A percentile compares a stretch with the other conserved stretches of the same genome.
Conservation (phyloP, 2,329 filamentous ascomycete genomes). For the Lojkania enalia region DNA sequence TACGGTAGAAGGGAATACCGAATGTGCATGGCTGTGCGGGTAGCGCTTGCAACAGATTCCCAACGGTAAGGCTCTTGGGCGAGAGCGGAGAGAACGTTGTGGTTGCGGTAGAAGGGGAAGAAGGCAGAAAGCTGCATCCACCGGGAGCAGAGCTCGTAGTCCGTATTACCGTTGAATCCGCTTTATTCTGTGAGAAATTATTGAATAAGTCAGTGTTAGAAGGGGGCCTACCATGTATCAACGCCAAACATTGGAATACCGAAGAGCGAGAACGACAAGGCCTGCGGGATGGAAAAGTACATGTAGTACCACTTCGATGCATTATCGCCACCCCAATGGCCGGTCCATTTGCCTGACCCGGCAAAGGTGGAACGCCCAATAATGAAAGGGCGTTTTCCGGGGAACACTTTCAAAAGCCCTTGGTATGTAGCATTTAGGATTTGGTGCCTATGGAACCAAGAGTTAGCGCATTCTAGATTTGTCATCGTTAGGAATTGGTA, state of each 20-base stretch:
- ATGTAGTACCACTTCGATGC: slow-evolving; percentile 71
- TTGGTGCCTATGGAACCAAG: slow-evolving; percentile 68
- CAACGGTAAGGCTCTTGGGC: slow-evolving; percentile 74
- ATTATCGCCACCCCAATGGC: slow-evolving; percentile 81
- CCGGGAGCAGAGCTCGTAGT: slow-evolving; percentile 70
- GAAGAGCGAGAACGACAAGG: slow-evolving; percentile 72
- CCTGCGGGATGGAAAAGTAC: slow-evolving; percentile 77
- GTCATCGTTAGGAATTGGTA: slow-evolving; percentile 4
- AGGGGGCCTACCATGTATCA: slow-evolving; percentile 51
- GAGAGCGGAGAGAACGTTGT: slow-evolving; percentile 65
- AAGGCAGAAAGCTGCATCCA: slow-evolving; percentile 76
- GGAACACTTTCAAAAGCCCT: slow-evolving; percentile 65
- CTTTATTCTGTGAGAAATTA: slow-evolving; percentile 4
- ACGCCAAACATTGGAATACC: slow-evolving; percentile 76
- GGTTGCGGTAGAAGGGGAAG: slow-evolving; percentile 79
- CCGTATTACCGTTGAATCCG: slow-evolving; percentile 69
- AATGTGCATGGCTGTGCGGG: slow-evolving; percentile 68
- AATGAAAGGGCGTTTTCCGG: slow-evolving; percentile 76
- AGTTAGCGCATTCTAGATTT: slow-evolving; percentile 50
- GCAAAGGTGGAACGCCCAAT: slow-evolving; percentile 82
- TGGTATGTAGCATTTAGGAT: slow-evolving; percentile 78
- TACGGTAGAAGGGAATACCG: slow-evolving; percentile 74
- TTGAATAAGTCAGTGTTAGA: not conserved
- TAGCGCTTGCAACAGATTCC: slow-evolving; percentile 66
- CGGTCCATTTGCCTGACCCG: slow-evolving; percentile 73